These are phyloP conservation scores for Pseudotulostoma volvatum DNA, from an alignment of 495 filamentous ascomycete species.

Conservation along the genomic window DNA sequence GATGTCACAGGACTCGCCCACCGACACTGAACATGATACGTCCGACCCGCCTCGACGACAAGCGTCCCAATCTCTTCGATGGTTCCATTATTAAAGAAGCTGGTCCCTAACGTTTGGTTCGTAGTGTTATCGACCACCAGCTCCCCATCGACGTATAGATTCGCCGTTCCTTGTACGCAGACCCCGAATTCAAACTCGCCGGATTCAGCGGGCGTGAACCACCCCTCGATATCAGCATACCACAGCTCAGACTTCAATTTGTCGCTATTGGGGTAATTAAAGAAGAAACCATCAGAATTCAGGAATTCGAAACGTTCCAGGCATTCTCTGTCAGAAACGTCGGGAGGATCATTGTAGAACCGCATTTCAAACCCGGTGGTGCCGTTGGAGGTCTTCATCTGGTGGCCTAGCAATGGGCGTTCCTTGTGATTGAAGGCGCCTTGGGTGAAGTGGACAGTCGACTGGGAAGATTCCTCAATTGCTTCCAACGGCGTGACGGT, in stretches of 20 bases:
- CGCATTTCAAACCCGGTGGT: conserved; percentile 39
- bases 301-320: conserved; percentile 38
- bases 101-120: conserved; percentile 36
- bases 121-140: conserved; percentile 47
- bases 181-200: conserved; percentile 56
- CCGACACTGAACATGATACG: conserved; percentile 40
- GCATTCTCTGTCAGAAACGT: conserved; percentile 22
- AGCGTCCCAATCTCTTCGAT: conserved; percentile 38
- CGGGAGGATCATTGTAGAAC: conserved; percentile 40
- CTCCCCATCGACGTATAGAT: conserved; percentile 47
- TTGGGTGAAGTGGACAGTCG: conserved; percentile 24
- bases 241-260: conserved; percentile 34
- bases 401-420: conserved; percentile 36
- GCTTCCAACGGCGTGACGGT: conserved; percentile 46
- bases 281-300: conserved; percentile 40
- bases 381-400: conserved; percentile 31
- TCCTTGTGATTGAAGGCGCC: conserved; percentile 45
- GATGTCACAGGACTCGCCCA: conserved; percentile 49
- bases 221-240: conserved; percentile 46
- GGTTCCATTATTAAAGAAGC: conserved; percentile 42
- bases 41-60: conserved; percentile 33
- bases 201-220: conserved; percentile 34
- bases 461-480: conserved; percentile 35
- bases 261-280: conserved; percentile 45
- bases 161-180: conserved; percentile 52